A percentile compares a stretch with the other conserved stretches of the same genome.
Evolutionary conservation across 1,284 basidiomycete species (phyloP).

Genomic region (Puccinia coronata): DNA sequence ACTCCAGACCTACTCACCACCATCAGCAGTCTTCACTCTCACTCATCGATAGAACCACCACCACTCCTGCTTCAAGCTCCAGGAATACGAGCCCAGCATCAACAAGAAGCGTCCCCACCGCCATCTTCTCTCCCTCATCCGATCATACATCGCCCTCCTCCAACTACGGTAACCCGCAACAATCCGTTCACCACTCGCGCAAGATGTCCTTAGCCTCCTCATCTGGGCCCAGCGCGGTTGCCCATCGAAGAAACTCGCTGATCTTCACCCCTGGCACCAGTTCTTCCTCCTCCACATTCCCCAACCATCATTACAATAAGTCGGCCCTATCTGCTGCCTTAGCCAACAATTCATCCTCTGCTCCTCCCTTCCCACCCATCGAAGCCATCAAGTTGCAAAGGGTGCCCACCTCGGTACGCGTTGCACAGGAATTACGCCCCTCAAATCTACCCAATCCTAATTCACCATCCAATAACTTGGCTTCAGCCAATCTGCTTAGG

Average conservation of each 20-base stretch:
- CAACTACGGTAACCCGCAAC: constrained; percentile 1
- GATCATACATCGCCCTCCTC: constrained; percentile 4
- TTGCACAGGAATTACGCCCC: constrained; percentile 61
- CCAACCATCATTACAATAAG: constrained; percentile 48
- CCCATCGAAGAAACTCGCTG: constrained; percentile 47
- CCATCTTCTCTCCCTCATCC: background rate
- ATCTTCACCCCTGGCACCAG: constrained; percentile 36
- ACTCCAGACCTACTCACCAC: constrained; percentile 23
- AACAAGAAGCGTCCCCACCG: background rate
- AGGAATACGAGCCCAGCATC: constrained; percentile 32
- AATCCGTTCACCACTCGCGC: constrained; percentile 7
- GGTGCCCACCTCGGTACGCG: constrained; percentile 63
- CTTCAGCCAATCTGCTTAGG: constrained; percentile 51
- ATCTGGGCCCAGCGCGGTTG: background rate
- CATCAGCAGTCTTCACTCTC: constrained; percentile 40
- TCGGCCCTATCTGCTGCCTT: constrained; percentile 47
- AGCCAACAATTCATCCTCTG: constrained; percentile 45
- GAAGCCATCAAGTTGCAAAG: constrained; percentile 63
- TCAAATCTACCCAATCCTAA: constrained; percentile 41
- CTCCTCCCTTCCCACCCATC: constrained; percentile 52
- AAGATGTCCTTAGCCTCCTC: constrained; percentile 32
- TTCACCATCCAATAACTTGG: constrained; percentile 24
- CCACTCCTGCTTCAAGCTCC: constrained; percentile 17
- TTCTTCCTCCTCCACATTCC: constrained; percentile 30
- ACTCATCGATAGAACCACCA: background rate